Evolutionary conservation across 2,329 filamentous ascomycete species (phyloP), one percentile per base, ranked within the genome.

Genomic region (Neoscytalidium dimidiatum): DNA sequence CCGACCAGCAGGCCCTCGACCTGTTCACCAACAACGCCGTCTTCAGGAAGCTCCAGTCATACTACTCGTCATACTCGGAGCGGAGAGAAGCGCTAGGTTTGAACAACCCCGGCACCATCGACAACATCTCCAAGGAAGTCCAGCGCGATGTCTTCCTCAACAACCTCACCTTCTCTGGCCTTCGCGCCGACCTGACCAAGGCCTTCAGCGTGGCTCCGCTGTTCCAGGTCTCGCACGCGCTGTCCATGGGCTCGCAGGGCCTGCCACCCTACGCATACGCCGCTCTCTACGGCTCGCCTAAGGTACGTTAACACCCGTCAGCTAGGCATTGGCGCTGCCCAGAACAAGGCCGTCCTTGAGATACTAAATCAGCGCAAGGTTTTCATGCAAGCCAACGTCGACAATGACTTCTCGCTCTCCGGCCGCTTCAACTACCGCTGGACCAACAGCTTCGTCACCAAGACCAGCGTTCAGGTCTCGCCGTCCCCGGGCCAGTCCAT

Each of bases 191-290:
- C 80, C 84, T 98, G 77, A 97, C 93, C 77, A 98, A 97, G 85
- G 89, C 92, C 76, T 96, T 98, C 82, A 95, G 93, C 85, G 88
- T 96, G 78, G 88, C 89, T 65, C 95, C 95, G 66, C 84, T 98
- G 71, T 99, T 99, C 85, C 94, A 98, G 82, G 91, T 97, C 72
- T 97, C 94, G 70, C 95, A 99, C 83, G 92, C 95, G 72, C 95
- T 99, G 79, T 90, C 94, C 64, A 92, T 97, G 87, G 94, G 95
- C 72, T 87, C 86, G 48, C 92, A 97, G 81, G 89, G 91, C 71
- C 85, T 96, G 78, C 94, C 94, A 77, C 95, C 95, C 41, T 99
- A 99, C 81, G 92, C 92, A 64, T 97, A 98, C 81, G 92, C 93
- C 71, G 92, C 92, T 69, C 88, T 99, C 75, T 97, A 95, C 78